Evolutionary conservation across 495 filamentous ascomycete genomes (phyloP).

Genomic region (Hyaloscypha finlandica): DNA sequence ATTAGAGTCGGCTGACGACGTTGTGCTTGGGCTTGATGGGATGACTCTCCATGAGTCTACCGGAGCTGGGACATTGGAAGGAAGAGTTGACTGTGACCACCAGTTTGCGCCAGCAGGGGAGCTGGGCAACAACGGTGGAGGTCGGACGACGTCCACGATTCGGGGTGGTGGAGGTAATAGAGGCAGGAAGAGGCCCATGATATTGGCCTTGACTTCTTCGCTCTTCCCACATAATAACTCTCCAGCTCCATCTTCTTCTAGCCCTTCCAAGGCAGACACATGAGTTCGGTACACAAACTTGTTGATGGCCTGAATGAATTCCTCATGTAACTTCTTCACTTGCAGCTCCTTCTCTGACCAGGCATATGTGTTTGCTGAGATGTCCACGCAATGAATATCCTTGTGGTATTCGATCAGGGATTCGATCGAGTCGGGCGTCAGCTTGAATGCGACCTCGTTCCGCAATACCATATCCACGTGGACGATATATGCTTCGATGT

Average conservation of each 20-base stretch:
- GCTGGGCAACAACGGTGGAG: slow-evolving; percentile 81
- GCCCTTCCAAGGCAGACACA: slow-evolving; percentile 86
- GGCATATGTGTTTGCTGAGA: slow-evolving; percentile 85
- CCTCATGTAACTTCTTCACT: slow-evolving; percentile 95
- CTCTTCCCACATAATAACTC: slow-evolving; percentile 90
- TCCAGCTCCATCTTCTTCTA: slow-evolving; percentile 96
- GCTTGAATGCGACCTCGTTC: slow-evolving; percentile 97
- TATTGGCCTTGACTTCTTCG: slow-evolving; percentile 88
- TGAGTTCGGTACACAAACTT: slow-evolving; percentile 94
- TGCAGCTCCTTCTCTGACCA: slow-evolving; percentile 98
- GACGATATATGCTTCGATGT: slow-evolving; percentile 96
- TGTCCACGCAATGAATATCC: slow-evolving; percentile 91
- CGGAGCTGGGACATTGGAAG: slow-evolving; percentile 60
- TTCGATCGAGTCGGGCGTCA: slow-evolving; percentile 97
- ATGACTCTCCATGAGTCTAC: slow-evolving; percentile 94
- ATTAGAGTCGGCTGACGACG: slow-evolving; percentile 68
- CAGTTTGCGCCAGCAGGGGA: slow-evolving; percentile 76
- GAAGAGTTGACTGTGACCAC: slow-evolving; percentile 67
- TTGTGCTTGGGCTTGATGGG: slow-evolving; percentile 79
- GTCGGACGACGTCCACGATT: slow-evolving; percentile 87
- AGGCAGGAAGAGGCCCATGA: slow-evolving; percentile 84
- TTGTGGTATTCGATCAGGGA: slow-evolving; percentile 95
- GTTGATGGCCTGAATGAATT: slow-evolving; percentile 97
- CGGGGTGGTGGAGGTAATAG: slow-evolving; percentile 91
- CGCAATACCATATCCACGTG: slow-evolving; percentile 98